phyloP scores from a whole-genome alignment of 345 rosid species.

The Salix dunnii region DNA sequence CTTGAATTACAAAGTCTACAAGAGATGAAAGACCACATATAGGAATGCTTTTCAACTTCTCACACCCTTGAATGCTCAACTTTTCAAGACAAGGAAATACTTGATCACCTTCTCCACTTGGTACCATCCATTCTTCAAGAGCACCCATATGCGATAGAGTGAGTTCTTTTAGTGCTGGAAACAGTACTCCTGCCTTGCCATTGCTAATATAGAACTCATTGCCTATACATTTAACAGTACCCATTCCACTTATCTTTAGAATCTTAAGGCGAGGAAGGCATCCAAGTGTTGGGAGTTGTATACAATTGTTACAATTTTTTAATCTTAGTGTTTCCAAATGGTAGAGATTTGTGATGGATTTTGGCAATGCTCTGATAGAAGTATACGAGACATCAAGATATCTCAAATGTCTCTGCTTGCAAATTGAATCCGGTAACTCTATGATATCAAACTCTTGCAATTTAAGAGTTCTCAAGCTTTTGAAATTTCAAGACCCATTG shows the following conservation, averaged over 20 bases:
- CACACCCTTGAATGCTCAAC: background rate
- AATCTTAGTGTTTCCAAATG: constrained; percentile 15
- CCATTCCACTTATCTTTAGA: too few species aligned
- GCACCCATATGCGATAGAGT: background rate
- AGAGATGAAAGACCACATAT: constrained; percentile 2
- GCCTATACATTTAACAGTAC: too few species aligned
- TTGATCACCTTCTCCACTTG: background rate
- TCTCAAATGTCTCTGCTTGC: constrained; percentile 20
- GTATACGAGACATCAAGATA: constrained; percentile 16
- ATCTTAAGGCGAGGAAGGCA: too few species aligned
- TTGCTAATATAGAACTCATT: too few species aligned
- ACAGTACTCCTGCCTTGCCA: background rate
- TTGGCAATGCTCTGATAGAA: background rate
- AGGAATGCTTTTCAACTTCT: constrained; percentile 6
- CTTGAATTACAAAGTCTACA: background rate
- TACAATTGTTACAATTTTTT: too few species aligned
- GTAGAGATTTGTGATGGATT: constrained; percentile 3
- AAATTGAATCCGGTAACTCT: constrained; percentile 9
- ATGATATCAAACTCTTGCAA: background rate
- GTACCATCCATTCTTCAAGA: constrained; percentile 10
- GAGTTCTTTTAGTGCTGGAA: constrained; percentile 16
- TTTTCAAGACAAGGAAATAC: constrained; percentile 21
- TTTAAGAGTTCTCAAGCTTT: background rate
- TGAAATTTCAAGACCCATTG: background rate
- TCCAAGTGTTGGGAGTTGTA: too few species aligned